Evolutionary conservation across 768 basidiomycete genomes (phyloP), one percentile per base, ranked within the genome.

Genomic region (Leccinum variicolor): DNA sequence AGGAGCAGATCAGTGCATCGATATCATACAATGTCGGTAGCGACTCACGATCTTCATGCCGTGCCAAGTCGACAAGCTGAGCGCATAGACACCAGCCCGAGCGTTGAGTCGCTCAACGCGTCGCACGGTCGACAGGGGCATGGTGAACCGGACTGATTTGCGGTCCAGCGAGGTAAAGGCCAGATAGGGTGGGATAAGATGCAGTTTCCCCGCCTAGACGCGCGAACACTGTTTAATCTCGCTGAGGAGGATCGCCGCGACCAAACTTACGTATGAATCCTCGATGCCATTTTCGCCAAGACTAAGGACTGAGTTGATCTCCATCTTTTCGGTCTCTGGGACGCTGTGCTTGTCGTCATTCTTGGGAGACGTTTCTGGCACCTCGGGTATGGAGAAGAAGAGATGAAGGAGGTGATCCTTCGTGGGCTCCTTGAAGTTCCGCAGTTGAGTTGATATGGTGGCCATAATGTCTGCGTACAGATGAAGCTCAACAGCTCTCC

Each of bases 21-120:
- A 23, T 50, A 57, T 33, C 57, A 60, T 53, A 41, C 47, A 41
- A 47, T 17, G 34, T 23, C 6, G 31, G 50, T 25, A 31, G 56
- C 23, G 21, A 62, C 72, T 55, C 65, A 96, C 95, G 64, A 98
- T 90, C 77, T 96, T 90, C 77, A 91, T 84, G 34, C 92, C 88
- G 70, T 98, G 94, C 92, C 94, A 98, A 52, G 91, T 84, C n/a
- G 86, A 82, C 19, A 98, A 76, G 65, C 93, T 94, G 29, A 99
- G 81, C n/a, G 96, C 95, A 70, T 98, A 98, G 36, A 97, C 89
- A 6, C 97, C 97, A 28, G 94, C 90, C 14, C 94, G 84, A 11
- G 94, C 89, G 71, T 96, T 97, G 53, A 98, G 81, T 50, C 94
- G 79, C 74, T 99, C 97, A 21, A 99, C 97, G 55, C 97, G 79